phyloP scores from a whole-genome alignment of 1,284 basidiomycete species.

The Polyporus tsugae region DNA sequence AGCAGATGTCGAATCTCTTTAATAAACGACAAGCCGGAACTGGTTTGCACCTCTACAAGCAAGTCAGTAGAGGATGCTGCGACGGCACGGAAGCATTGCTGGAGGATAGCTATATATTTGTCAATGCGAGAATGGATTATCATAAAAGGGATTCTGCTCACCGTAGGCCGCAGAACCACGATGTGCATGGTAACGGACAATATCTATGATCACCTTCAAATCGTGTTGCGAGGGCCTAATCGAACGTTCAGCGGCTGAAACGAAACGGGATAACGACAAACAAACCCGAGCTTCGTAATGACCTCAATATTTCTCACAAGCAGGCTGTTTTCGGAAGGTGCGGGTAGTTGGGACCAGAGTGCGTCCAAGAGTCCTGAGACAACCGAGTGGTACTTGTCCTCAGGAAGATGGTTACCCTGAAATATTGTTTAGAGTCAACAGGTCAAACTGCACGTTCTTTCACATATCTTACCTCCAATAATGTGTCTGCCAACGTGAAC shows the following conservation, averaged over 20 bases:
- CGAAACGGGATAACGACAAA: not conserved
- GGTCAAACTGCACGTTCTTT: not conserved
- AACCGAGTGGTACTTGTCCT: conserved; percentile 27
- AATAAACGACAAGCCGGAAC: conserved; percentile 47
- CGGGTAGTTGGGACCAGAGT: conserved; percentile 25
- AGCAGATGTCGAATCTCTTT: conserved; percentile 63
- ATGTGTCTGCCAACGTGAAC: conserved; percentile 43
- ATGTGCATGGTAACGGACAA: conserved; percentile 38
- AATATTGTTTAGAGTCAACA: not conserved
- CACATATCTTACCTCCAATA: conserved; percentile 37
- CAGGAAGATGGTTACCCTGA: conserved; percentile 23
- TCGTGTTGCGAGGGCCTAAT: conserved; percentile 43
- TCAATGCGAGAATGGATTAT: not conserved
- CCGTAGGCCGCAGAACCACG: conserved; percentile 23
- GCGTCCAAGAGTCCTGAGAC: conserved; percentile 25
- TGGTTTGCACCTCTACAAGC: conserved; percentile 40
- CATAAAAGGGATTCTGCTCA: conserved; percentile 8
- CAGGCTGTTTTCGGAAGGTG: conserved; percentile 16
- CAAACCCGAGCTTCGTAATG: conserved; percentile 25
- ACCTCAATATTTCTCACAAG: conserved; percentile 25
- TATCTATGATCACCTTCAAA: conserved; percentile 48
- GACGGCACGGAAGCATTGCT: conserved; percentile 59
- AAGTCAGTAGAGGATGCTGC: conserved; percentile 42
- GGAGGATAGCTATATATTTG: conserved; percentile 30
- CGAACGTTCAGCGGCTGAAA: not conserved